Evolutionary conservation across 331 rosid species (phyloP).

Genomic region (Erythrophleum ivorense): DNA sequence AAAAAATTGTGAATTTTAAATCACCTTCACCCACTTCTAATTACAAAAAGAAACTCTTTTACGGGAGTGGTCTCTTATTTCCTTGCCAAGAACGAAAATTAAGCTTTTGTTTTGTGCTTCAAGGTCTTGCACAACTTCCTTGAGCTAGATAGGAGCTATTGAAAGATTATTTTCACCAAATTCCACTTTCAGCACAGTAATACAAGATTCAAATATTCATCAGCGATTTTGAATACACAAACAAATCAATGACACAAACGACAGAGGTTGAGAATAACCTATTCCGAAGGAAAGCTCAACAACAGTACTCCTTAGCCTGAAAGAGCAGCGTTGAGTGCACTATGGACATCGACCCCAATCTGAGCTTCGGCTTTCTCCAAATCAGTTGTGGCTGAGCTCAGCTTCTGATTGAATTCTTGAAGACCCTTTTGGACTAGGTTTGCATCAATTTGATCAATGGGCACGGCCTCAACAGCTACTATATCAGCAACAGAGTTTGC

Average conservation of each 20-base stretch:
- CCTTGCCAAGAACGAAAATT: conserved; percentile 29
- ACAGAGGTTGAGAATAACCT: conserved; percentile 39
- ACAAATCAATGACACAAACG: conserved; percentile 43
- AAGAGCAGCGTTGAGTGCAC: conserved; percentile 80
- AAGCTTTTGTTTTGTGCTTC: conserved; percentile 37
- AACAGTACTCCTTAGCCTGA: conserved; percentile 60
- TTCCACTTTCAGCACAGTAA: conserved; percentile 58
- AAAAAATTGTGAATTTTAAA: not conserved
- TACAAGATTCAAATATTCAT: conserved; percentile 45
- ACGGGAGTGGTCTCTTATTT: conserved; percentile 10
- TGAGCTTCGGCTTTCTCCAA: conserved; percentile 99
- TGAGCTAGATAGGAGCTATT: conserved; percentile 50
- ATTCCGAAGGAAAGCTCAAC: conserved; percentile 36
- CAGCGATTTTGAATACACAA: conserved; percentile 54
- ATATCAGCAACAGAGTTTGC: conserved; percentile 87
- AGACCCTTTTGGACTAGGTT: conserved; percentile 93
- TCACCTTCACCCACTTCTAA: not conserved
- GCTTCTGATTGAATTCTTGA: conserved; percentile 92
- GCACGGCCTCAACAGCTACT: conserved; percentile 91
- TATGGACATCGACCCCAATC: conserved; percentile 92
- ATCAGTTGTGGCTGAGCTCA: conserved; percentile 87
- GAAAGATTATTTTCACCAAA: conserved; percentile 57
- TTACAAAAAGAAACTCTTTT: not conserved
- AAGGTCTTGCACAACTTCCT: conserved; percentile 46
- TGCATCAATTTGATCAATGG: conserved; percentile 72